These are phyloP conservation scores for Colletotrichum sp. DNA, from an alignment of 2,329 filamentous ascomycete species.

Conservation along the genomic window DNA sequence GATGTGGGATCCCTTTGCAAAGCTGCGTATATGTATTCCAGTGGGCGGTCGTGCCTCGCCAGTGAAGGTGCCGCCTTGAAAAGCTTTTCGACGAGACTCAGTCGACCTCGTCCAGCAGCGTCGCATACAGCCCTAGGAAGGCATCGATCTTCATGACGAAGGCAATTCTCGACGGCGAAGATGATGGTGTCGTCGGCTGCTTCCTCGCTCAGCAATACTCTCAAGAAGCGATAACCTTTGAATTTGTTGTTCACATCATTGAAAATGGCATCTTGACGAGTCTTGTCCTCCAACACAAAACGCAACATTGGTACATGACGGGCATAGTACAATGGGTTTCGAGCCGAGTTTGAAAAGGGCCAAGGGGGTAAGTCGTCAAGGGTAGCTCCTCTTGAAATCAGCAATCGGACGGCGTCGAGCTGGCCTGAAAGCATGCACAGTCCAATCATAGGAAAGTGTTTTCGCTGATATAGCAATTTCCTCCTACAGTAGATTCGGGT, in stretches of 20 bases:
- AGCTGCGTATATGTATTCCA: not conserved
- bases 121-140: not conserved
- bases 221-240: rapidly evolving
- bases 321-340: not conserved
- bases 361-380: not conserved
- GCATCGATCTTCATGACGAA: not conserved
- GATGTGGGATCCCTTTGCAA: not conserved
- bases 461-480: not conserved
- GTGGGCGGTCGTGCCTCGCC: not conserved
- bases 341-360: not conserved
- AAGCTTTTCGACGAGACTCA: not conserved
- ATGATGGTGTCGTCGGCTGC: not conserved
- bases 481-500: not conserved
- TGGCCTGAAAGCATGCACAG: not conserved
- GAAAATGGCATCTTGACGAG: not conserved
- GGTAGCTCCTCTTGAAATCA: not conserved
- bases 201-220: not conserved
- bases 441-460: not conserved
- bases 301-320: not conserved
- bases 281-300: not conserved
- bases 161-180: not conserved
- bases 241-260: not conserved
- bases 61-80: not conserved
- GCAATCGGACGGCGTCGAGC: not conserved
- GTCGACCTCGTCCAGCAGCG: not conserved